A percentile compares a stretch with the other conserved stretches of the same genome.
These are phyloP conservation scores for Sistotremastrum niveocremeum DNA, from an alignment of 768 basidiomycete species.

Conservation along the genomic window DNA sequence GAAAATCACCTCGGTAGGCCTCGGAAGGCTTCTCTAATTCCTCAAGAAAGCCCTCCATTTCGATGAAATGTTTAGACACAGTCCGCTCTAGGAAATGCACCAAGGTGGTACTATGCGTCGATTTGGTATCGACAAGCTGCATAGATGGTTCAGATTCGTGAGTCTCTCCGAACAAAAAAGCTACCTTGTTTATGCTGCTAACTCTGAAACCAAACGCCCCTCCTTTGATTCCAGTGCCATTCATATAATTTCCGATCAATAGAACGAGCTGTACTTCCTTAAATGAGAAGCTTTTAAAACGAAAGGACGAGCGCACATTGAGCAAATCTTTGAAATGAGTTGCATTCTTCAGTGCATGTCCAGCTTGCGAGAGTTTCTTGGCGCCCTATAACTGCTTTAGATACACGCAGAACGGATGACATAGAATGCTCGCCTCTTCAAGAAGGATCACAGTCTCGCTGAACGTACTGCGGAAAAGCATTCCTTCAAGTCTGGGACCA, in stretches of 20 bases:
- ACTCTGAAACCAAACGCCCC: slow-evolving; percentile 96
- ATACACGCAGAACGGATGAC: background rate
- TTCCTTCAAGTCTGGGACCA: slow-evolving; percentile 80
- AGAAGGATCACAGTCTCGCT: slow-evolving; percentile 73
- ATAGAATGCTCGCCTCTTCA: slow-evolving; percentile 46
- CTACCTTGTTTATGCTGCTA: slow-evolving; percentile 92
- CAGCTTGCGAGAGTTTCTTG: slow-evolving; percentile 68
- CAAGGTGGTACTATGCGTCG: slow-evolving; percentile 83
- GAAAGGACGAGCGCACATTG: background rate
- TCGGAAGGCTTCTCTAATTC: slow-evolving; percentile 84
- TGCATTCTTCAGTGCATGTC: slow-evolving; percentile 50
- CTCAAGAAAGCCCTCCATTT: slow-evolving; percentile 78
- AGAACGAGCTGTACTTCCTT: slow-evolving; percentile 58
- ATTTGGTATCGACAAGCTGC: slow-evolving; percentile 95
- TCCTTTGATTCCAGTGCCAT: slow-evolving; percentile 89
- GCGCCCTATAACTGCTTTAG: slow-evolving; percentile 41
- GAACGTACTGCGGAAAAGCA: slow-evolving; percentile 85
- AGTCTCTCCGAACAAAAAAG: slow-evolving; percentile 5
- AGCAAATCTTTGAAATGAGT: slow-evolving; percentile 8
- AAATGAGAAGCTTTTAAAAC: background rate
- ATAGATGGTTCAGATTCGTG: background rate
- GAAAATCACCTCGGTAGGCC: slow-evolving; percentile 71
- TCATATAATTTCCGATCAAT: slow-evolving; percentile 96
- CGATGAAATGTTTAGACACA: slow-evolving; percentile 73
- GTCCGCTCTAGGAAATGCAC: slow-evolving; percentile 90